Evolutionary conservation across 2,329 filamentous ascomycete genomes (phyloP).

Genomic region (Aspergillus proliferans): DNA sequence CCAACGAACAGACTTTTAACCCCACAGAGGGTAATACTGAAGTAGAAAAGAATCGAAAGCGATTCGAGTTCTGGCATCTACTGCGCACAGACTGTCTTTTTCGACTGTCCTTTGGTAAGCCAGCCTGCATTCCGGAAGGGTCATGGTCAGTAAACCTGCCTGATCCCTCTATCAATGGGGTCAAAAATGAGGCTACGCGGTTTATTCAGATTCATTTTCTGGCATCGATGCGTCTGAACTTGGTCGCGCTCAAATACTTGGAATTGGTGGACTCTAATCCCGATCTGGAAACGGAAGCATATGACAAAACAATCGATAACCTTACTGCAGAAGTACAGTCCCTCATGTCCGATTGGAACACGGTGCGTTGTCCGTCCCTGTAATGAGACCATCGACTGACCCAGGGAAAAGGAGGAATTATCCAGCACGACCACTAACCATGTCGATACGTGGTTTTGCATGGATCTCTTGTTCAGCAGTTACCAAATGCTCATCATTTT

Average conservation of each 20-base stretch:
- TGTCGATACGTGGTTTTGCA: slow-evolving; percentile 12
- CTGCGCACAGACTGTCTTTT: slow-evolving; percentile 14
- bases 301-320: slow-evolving; percentile 6
- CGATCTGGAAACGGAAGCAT: not conserved
- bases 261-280: slow-evolving; percentile 3
- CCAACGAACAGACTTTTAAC: not conserved
- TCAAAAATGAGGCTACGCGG: slow-evolving; percentile 9
- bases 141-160: slow-evolving; percentile 16
- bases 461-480: slow-evolving; percentile 13
- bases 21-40: not conserved
- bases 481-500: slow-evolving; percentile 17
- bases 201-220: slow-evolving; percentile 15
- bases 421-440: slow-evolving; percentile 6
- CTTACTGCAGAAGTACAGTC: slow-evolving; percentile 9
- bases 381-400: not conserved
- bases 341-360: slow-evolving; percentile 10
- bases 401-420: slow-evolving; percentile 8
- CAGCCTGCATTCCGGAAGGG: slow-evolving; percentile 8
- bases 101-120: slow-evolving; percentile 12
- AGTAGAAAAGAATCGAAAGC: slow-evolving; percentile 11
- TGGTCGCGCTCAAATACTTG: slow-evolving; percentile 9
- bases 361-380: slow-evolving; percentile 2
- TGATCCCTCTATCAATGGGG: slow-evolving; percentile 11
- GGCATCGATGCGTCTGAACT: slow-evolving; percentile 11
- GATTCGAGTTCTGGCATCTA: slow-evolving; percentile 18